Evolutionary conservation across 2,329 filamentous ascomycete genomes (phyloP), one percentile per base, ranked within the genome.

Genomic region (Claviceps sorghi): DNA sequence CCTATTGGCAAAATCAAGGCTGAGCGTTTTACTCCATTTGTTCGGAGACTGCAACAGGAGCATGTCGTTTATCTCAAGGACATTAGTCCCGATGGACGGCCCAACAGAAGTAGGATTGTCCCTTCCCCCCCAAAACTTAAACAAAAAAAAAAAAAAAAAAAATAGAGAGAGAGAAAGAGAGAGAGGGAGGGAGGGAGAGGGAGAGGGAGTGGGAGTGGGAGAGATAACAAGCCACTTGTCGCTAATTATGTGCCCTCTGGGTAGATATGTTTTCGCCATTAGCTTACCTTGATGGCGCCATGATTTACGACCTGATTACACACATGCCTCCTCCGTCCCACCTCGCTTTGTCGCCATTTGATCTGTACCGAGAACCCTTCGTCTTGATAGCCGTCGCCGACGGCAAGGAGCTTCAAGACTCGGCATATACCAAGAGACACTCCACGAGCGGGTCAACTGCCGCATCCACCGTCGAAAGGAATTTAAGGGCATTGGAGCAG

Each of bases 231-330:
- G 5, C 26, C 26, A 3, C 26, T 15, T 38, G 49, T 53, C 41
- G 52, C 58, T 65, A 56, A 65, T 55, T 38, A 22, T 26, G 44
- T 48, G 50, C 36, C 50, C 21, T n/a, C 36, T 51, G 45, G 51
- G 55, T 66, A 95, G 89, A 88, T 68, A 90, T 93, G 83, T 96
- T 97, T 69, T 95, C 88, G 54, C 91, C 91, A 42, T 73, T 93
- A 61, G 87, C 86, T 15, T 95, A 93, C 67, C 89, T 88, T 11
- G 79, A 83, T 59, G 91, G 91, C 55, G 82, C 83, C 62, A 84
- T 97, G 55, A 77, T 96, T 61, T 96, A 93, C 75, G 86, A 95
- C 65, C 78, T 96, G 56, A 83, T 86, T 53, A 88, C 86, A 55
- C 84, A 88, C 61, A 74, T 85, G 52, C 85, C 88, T 26, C 82